phyloP scores from a whole-genome alignment of 2,329 filamentous ascomycete species.

The Cercospora sp. region DNA sequence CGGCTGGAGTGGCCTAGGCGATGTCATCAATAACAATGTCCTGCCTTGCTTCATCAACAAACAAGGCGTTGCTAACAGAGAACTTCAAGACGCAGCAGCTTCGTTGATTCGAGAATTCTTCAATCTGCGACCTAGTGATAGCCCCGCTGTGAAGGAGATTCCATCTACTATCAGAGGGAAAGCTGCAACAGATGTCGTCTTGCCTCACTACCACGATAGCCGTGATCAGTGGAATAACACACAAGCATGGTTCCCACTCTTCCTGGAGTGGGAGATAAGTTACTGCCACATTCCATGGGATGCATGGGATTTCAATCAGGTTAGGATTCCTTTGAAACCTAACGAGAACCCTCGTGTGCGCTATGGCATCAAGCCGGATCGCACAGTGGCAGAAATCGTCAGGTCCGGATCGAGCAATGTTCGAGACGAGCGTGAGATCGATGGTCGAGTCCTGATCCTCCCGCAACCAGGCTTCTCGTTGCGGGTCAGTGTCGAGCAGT shows the following conservation, averaged over 20 bases:
- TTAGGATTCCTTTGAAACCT: neutral
- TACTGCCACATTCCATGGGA: conserved; percentile 15
- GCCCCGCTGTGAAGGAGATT: neutral
- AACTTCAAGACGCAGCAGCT: neutral
- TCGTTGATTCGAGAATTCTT: conserved; percentile 9
- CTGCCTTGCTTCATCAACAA: neutral
- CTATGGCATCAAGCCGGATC: conserved; percentile 1
- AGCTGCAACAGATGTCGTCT: neutral
- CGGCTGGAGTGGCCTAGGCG: neutral
- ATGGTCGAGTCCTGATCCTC: conserved; percentile 13
- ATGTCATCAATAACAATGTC: neutral
- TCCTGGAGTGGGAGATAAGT: conserved; percentile 13
- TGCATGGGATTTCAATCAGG: neutral
- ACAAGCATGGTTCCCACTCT: conserved; percentile 18
- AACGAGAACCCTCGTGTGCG: neutral
- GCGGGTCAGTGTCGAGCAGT: neutral
- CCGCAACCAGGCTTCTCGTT: conserved; percentile 10
- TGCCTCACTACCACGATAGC: neutral
- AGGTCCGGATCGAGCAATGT: neutral
- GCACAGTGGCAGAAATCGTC: neutral
- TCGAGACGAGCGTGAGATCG: conserved; percentile 4
- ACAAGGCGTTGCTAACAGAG: neutral
- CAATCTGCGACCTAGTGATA: conserved; percentile 5
- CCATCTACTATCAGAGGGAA: neutral
- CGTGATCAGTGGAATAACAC: neutral